A percentile compares a stretch with the other conserved stretches of the same genome.
Evolutionary conservation across 176 grass and related monocot species (phyloP).

Genomic region (Oryza nivara): DNA sequence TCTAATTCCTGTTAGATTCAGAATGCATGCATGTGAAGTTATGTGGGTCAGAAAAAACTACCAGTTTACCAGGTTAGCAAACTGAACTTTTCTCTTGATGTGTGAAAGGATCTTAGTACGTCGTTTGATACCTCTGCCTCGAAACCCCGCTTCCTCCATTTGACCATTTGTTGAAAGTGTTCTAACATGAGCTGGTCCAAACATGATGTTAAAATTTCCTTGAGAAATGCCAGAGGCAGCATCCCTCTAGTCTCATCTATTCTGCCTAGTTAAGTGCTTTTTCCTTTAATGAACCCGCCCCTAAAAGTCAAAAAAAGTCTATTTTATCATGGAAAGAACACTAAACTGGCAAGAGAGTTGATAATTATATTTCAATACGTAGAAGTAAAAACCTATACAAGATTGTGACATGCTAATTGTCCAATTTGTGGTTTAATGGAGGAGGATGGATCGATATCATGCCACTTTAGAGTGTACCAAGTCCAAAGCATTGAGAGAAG

Average conservation of each 20-base stretch:
- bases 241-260: neutral
- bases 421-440: too few relatives aligned
- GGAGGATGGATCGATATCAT: too few relatives aligned
- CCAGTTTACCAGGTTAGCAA: conserved; percentile 18
- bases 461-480: too few relatives aligned
- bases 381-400: too few relatives aligned
- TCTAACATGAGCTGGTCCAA: neutral
- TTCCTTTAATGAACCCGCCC: too few relatives aligned
- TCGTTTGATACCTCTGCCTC: neutral
- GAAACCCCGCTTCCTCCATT: neutral
- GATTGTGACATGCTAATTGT: too few relatives aligned
- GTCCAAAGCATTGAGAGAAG: too few relatives aligned
- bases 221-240: neutral
- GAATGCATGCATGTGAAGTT: conserved; percentile 21
- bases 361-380: too few relatives aligned
- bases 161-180: neutral
- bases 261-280: too few relatives aligned
- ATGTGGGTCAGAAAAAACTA: conserved; percentile 26
- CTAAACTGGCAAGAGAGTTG: too few relatives aligned
- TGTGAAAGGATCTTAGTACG: neutral
- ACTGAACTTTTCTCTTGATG: neutral
- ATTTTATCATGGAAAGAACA: too few relatives aligned
- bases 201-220: neutral
- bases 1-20: conserved; percentile 44
- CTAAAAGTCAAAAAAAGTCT: too few relatives aligned